Conservation (phyloP, 495 filamentous ascomycete genomes). For the Letharia columbiana region DNA sequence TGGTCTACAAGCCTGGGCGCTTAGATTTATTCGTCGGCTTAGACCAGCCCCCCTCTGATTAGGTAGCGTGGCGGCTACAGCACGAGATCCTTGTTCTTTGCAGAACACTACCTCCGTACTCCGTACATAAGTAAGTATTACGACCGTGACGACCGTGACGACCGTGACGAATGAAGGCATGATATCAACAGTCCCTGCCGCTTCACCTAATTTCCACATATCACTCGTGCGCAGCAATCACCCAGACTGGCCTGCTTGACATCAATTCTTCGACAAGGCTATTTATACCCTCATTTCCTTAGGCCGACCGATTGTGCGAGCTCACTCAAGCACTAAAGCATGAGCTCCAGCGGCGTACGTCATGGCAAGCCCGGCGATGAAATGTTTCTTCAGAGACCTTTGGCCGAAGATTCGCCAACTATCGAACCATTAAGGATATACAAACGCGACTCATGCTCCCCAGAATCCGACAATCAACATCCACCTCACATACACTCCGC, state of each 20-base stretch:
- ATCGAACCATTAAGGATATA: conserved; percentile 81
- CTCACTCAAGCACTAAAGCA: conserved; percentile 15
- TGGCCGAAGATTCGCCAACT: conserved; percentile 54
- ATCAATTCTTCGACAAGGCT: conserved; percentile 10
- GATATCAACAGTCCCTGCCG: background rate
- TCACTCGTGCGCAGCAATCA: background rate
- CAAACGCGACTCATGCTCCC: conserved; percentile 53
- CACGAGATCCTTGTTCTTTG: background rate
- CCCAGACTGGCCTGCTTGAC: background rate
- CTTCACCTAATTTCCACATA: too few relatives aligned
- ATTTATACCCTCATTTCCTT: conserved; percentile 10
- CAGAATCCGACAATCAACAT: conserved; percentile 34
- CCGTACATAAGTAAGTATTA: background rate
- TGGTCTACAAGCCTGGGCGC: background rate
- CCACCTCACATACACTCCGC: conserved; percentile 43
- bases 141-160: background rate
- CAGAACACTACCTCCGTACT: background rate
- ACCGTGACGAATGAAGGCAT: background rate
- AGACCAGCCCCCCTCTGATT: background rate
- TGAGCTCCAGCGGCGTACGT: conserved; percentile 32
- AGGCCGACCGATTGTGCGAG: conserved; percentile 13
- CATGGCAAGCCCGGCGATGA: conserved; percentile 50
- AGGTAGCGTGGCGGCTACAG: background rate
- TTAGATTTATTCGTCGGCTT: background rate
- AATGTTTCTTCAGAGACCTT: conserved; percentile 61